phyloP scores from a whole-genome alignment of 2,329 filamentous ascomycete species.

The Blastomyces parvus region DNA sequence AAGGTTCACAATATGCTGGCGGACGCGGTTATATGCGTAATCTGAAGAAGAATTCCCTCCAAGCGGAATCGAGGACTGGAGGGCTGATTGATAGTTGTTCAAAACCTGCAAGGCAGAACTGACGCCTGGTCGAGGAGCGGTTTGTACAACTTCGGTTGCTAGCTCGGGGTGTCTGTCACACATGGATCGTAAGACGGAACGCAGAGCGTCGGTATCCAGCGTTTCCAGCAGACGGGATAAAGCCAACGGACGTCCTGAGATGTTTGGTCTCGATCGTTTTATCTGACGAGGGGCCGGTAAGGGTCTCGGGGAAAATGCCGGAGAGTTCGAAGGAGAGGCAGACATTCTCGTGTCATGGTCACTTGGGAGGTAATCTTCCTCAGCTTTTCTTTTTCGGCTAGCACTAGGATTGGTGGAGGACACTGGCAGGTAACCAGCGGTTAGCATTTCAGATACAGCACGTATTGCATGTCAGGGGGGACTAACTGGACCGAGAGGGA shows the following conservation, averaged over 20 bases:
- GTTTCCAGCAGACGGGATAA: slow-evolving; percentile 83
- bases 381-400: slow-evolving; percentile 77
- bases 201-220: slow-evolving; percentile 72
- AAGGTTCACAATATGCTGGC: slow-evolving; percentile 66
- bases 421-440: slow-evolving; percentile 22
- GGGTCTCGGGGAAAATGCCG: slow-evolving; percentile 59
- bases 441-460: background rate
- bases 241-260: slow-evolving; percentile 56
- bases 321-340: slow-evolving; percentile 74
- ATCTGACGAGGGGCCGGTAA: slow-evolving; percentile 59
- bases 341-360: slow-evolving; percentile 76
- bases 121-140: slow-evolving; percentile 80
- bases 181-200: slow-evolving; percentile 77
- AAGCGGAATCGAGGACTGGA: slow-evolving; percentile 73
- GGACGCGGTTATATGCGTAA: slow-evolving; percentile 90
- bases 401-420: slow-evolving; percentile 33
- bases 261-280: slow-evolving; percentile 58
- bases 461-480: slow-evolving; percentile 1
- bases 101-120: slow-evolving; percentile 71
- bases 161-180: slow-evolving; percentile 84
- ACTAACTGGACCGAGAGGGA: slow-evolving; percentile 50
- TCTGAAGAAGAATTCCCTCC: slow-evolving; percentile 78
- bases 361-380: slow-evolving; percentile 47
- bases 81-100: slow-evolving; percentile 65
- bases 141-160: slow-evolving; percentile 69